These are phyloP conservation scores for Hsuehochloa calcarea DNA, from an alignment of 176 grass and related monocot genomes.

Conservation along the genomic window DNA sequence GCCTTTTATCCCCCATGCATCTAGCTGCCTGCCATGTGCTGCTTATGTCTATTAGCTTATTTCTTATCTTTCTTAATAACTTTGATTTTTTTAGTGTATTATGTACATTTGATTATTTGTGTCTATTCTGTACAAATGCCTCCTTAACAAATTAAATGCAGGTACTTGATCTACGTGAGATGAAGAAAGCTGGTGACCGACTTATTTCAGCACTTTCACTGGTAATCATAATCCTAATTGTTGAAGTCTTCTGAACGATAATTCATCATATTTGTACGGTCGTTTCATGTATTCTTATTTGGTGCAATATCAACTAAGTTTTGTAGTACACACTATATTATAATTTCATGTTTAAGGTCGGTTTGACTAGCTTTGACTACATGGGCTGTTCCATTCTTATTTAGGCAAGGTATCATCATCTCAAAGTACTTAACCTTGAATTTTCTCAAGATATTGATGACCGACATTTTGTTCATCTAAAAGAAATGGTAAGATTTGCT, in stretches of 20 bases:
- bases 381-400: slow-evolving; percentile 20
- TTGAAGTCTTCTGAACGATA: too few species aligned
- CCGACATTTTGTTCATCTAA: slow-evolving; percentile 68
- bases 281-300: too few species aligned
- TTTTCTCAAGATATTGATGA: slow-evolving; percentile 87
- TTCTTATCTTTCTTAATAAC: neutral
- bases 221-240: too few species aligned
- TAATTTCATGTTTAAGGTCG: too few species aligned
- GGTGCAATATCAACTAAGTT: too few species aligned
- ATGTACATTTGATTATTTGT: too few species aligned
- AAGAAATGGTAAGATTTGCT: slow-evolving; percentile 38
- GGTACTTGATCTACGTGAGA: too few species aligned
- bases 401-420: slow-evolving; percentile 61
- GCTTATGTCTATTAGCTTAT: neutral
- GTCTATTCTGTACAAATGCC: neutral
- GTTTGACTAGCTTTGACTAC: neutral
- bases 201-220: too few species aligned
- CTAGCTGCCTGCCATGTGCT: neutral
- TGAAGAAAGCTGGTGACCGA: too few species aligned
- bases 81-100: neutral
- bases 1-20: neutral
- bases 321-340: too few species aligned
- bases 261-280: too few species aligned
- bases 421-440: slow-evolving; percentile 80
- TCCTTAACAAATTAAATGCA: slow-evolving; percentile 22